Evolutionary conservation across 2,329 filamentous ascomycete genomes (phyloP).

Genomic region (Arthrobotrys iridis): DNA sequence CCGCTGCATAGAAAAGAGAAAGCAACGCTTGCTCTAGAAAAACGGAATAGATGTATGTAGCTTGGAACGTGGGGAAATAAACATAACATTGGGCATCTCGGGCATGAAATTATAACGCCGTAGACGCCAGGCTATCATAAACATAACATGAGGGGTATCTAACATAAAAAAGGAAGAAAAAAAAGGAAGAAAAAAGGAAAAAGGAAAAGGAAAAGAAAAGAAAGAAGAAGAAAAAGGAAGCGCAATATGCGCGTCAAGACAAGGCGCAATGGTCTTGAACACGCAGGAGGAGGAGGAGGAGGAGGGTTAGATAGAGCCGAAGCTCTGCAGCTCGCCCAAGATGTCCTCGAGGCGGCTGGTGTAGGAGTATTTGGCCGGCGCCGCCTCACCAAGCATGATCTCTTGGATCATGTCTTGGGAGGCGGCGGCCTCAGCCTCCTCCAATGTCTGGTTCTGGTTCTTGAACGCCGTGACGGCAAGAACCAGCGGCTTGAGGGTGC

Average conservation of each 20-base stretch:
- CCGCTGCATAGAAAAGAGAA: background rate
- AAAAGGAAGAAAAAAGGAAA: background rate
- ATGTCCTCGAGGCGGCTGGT: conserved; percentile 42
- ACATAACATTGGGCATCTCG: background rate
- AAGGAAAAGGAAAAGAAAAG: no score
- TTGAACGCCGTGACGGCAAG: conserved; percentile 70
- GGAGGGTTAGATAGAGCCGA: conserved; percentile 8
- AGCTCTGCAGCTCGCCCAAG: conserved; percentile 21
- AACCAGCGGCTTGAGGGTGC: conserved; percentile 65
- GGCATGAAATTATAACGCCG: background rate
- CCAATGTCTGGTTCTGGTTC: conserved; percentile 33
- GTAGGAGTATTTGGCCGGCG: conserved; percentile 23
- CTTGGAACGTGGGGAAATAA: background rate
- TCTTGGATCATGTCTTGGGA: conserved; percentile 33
- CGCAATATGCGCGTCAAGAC: background rate
- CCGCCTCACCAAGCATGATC: conserved; percentile 27
- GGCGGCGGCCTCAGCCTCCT: conserved; percentile 25
- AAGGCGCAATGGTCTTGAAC: background rate
- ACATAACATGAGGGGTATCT: conserved; percentile 9
- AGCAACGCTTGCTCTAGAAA: background rate
- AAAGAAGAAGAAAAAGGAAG: background rate
- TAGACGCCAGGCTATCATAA: background rate
- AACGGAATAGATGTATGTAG: background rate
- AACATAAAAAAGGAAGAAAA: background rate
- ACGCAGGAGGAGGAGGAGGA: background rate